Evolutionary conservation across 371 early-diverging fungal genomes (phyloP).

Genomic region (Batkoa obscura): DNA sequence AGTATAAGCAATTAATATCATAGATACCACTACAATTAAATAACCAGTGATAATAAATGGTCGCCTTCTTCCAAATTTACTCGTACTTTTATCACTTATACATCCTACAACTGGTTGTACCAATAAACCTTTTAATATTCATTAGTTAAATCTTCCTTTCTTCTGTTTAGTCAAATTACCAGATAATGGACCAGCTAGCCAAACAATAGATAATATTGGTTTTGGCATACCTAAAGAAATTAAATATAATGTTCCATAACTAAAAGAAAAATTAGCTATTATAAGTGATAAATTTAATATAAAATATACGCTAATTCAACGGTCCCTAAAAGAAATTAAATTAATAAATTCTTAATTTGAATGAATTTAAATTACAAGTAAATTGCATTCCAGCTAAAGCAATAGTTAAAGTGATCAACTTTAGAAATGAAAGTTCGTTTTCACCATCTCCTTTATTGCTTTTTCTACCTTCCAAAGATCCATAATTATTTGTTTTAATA

Average conservation of each 20-base stretch:
- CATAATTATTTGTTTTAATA: too few relatives aligned
- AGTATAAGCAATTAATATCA: constrained; percentile 63
- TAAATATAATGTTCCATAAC: constrained; percentile 86
- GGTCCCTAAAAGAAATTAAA: too few relatives aligned
- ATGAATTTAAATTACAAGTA: too few relatives aligned
- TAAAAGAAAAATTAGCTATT: too few relatives aligned
- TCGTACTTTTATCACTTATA: constrained; percentile 48
- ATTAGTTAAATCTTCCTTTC: neutral
- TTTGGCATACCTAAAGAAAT: constrained; percentile 63
- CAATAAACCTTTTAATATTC: constrained; percentile 27
- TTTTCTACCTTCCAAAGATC: too few relatives aligned
- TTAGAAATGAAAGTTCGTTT: too few relatives aligned
- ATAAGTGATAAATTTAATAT: too few relatives aligned
- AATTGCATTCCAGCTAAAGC: too few relatives aligned
- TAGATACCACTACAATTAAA: constrained; percentile 30
- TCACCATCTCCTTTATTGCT: too few relatives aligned
- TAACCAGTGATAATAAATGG: constrained; percentile 56
- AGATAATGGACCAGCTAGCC: constrained; percentile 93
- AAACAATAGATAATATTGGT: constrained; percentile 72
- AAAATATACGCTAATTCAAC: too few relatives aligned
- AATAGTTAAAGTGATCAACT: too few relatives aligned
- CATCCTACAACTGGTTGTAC: constrained; percentile 71
- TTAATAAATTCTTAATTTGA: too few relatives aligned
- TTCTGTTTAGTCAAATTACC: constrained; percentile 19
- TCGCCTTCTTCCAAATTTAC: constrained; percentile 44